Base-by-base conservation (phyloP, 768 basidiomycete genomes). In the Boletus rufocinnamomeus region DNA sequence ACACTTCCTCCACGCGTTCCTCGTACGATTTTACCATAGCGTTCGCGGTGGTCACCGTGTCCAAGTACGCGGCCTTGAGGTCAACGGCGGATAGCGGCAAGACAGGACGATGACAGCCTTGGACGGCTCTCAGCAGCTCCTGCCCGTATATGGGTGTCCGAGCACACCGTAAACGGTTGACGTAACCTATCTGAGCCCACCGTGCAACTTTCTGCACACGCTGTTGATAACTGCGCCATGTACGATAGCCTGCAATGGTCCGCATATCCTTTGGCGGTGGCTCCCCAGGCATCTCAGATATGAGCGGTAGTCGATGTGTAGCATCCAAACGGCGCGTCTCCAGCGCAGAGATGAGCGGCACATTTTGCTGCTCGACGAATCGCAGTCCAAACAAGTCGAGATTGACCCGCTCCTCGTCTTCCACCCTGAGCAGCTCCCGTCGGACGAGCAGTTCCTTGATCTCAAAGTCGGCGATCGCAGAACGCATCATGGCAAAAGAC, bases 361-460 rank as follows among this genome's bases (percentile, higher is more conserved):
- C 74, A 49, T 81, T 75, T 66, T 91, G 84, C 19, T 74, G 68
- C 23, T 80, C 73, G 13, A 88, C 75, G 64, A 95, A 88, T 5
- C 72, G 79, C 35, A 94, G 69, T 11, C 88, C 85, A 25, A 92
- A 76, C 21, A 86, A 63, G 43, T 84, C 83, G n/a, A 92, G 72
- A 62, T 88, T 82, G 40, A 87, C 61, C 50, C 55, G 68, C 62
- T 89, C 83, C 72, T 82, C 66, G 66, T 84, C 74, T 35, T 76
- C 67, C 16, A 82, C 80, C 32, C 78, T 72, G 13, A 95, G 70
- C 30, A 97, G 74, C 48, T 85, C 79, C 34, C 92, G 86, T 14
- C 97, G 84, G 37, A 96, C 72, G 34, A 98, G 82, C 63, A 99
- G 71, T 57, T 98, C 90, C 81, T 95, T 83, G 83, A 97, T 83